A percentile compares a stretch with the other conserved stretches of the same genome.
Evolutionary conservation across 176 grass and related monocot genomes (phyloP).

Genomic region (Ampelocalamus luodianensis): DNA sequence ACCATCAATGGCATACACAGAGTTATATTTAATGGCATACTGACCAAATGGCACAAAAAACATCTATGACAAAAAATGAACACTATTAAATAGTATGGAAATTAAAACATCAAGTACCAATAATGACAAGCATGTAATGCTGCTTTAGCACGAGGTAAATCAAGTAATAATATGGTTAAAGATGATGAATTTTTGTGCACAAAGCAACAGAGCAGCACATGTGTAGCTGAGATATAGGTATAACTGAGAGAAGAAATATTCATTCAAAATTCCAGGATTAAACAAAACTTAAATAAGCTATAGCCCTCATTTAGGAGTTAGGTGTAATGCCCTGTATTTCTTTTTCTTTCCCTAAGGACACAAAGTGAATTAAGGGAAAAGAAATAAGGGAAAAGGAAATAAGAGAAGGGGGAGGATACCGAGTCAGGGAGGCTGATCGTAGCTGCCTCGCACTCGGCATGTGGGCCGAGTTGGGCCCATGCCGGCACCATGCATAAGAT

Average conservation of each 20-base stretch:
- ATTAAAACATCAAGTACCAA: neutral
- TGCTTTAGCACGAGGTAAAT: neutral
- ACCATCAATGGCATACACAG: neutral
- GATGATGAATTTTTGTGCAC: conserved; percentile 5
- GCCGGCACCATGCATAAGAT: no score
- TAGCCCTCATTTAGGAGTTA: neutral
- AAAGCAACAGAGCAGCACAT: conserved; percentile 11
- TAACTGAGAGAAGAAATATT: conserved; percentile 10
- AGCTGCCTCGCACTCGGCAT: no score
- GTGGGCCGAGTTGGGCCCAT: no score
- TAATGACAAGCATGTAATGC: neutral
- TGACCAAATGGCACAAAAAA: neutral
- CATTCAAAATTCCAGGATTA: conserved; percentile 8
- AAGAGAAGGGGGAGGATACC: no score
- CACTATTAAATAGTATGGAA: neutral
- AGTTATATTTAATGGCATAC: neutral
- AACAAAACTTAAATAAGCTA: conserved; percentile 13
- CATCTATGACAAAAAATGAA: conserved; percentile 7
- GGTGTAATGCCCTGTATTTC: no score
- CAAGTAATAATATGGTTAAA: neutral
- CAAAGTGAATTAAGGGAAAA: no score
- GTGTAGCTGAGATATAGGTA: neutral
- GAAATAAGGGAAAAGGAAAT: no score
- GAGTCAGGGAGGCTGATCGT: no score
- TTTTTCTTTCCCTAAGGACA: no score